Evolutionary conservation across 1,284 basidiomycete genomes (phyloP).

Genomic region (Papiliotrema flavescens): DNA sequence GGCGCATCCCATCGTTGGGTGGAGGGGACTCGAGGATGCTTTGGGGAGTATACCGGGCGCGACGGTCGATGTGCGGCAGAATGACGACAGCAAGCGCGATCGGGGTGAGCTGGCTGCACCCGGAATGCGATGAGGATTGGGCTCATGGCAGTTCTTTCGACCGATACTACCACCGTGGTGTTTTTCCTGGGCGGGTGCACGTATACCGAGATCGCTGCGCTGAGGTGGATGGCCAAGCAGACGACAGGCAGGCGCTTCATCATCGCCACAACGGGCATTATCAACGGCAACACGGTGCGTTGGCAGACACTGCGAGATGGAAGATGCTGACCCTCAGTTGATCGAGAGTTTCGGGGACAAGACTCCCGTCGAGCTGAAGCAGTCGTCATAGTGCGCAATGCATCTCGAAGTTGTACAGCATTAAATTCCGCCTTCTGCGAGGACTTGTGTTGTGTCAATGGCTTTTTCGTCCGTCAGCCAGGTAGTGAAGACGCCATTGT

Average conservation of each 20-base stretch:
- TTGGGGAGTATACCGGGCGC: slow-evolving; percentile 75
- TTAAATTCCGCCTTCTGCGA: slow-evolving; percentile 26
- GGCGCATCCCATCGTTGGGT: slow-evolving; percentile 87
- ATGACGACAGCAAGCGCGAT: not conserved
- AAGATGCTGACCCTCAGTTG: slow-evolving; percentile 2
- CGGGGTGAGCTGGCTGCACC: not conserved
- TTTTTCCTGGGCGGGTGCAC: slow-evolving; percentile 99
- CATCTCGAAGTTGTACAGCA: not conserved
- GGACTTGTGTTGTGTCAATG: slow-evolving; percentile 5
- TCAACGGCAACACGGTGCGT: slow-evolving; percentile 59
- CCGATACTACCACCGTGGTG: slow-evolving; percentile 68
- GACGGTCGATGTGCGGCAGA: slow-evolving; percentile 73
- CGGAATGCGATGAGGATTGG: not conserved
- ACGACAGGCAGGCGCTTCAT: slow-evolving; percentile 74
- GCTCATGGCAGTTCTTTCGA: slow-evolving; percentile 28
- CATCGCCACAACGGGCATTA: slow-evolving; percentile 82
- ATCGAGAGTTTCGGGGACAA: slow-evolving; percentile 33
- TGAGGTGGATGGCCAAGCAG: slow-evolving; percentile 84
- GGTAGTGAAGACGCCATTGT: slow-evolving; percentile 72
- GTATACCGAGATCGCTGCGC: slow-evolving; percentile 90
- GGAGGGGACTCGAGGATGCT: slow-evolving; percentile 94
- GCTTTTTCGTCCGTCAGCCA: slow-evolving; percentile 39
- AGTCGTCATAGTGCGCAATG: not conserved
- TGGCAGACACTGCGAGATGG: not conserved
- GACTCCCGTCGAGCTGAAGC: slow-evolving; percentile 23